phyloP scores from a whole-genome alignment of 2,329 filamentous ascomycete species.

The Pestalotiopsis sp. region DNA sequence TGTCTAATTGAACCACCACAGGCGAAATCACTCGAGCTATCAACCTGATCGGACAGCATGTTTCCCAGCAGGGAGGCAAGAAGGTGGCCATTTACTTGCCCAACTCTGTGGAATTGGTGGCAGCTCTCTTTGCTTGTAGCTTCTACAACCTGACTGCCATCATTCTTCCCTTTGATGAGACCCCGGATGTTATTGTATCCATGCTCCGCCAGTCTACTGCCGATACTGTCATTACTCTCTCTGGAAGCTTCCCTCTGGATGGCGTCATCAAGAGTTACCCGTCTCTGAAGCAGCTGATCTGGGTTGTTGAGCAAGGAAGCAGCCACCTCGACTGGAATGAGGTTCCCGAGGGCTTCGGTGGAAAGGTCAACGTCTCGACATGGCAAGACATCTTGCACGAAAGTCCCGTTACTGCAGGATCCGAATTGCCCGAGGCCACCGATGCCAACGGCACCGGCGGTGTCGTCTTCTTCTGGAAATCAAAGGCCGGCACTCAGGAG shows the following conservation, averaged over 20 bases:
- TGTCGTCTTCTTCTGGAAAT: constrained; percentile 68
- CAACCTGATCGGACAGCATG: constrained; percentile 78
- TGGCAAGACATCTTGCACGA: constrained; percentile 90
- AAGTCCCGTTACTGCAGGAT: constrained; percentile 55
- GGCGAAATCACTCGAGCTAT: constrained; percentile 82
- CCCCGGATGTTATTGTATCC: constrained; percentile 66
- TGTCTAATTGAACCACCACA: constrained; percentile 30
- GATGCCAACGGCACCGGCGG: constrained; percentile 53
- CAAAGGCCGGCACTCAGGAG: constrained; percentile 48
- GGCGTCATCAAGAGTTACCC: constrained; percentile 68
- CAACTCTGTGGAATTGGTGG: constrained; percentile 87
- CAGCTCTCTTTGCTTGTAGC: constrained; percentile 80
- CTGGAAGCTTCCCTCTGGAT: constrained; percentile 83
- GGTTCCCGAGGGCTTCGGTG: constrained; percentile 73
- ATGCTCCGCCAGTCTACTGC: constrained; percentile 73
- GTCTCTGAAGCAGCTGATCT: constrained; percentile 76
- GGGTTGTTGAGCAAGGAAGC: constrained; percentile 90
- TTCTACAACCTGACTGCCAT: constrained; percentile 89
- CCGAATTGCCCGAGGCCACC: constrained; percentile 64
- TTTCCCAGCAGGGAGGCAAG: constrained; percentile 69
- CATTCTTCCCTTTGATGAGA: constrained; percentile 79
- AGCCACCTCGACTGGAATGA: constrained; percentile 95
- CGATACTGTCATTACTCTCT: constrained; percentile 80
- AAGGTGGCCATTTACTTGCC: constrained; percentile 88
- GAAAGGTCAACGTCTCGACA: constrained; percentile 77